phyloP scores from a whole-genome alignment of 345 rosid species.

The Eucalyptus fibrosa region DNA sequence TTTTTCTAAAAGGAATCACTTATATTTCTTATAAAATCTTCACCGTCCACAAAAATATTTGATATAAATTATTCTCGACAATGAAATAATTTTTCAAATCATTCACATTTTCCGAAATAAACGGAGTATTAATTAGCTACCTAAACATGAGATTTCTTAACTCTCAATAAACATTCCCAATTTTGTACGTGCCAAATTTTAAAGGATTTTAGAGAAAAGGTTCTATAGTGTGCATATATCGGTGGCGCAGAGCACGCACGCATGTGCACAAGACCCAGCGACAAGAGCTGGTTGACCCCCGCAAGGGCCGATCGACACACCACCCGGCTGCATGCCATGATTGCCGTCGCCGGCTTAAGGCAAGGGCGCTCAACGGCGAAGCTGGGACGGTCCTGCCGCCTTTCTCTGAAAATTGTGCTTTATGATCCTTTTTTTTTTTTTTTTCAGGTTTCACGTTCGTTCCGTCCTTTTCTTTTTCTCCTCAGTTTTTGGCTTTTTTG shows the following conservation, averaged over 20 bases:
- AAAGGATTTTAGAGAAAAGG: neutral
- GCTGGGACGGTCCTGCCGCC: neutral
- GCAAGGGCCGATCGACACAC: neutral
- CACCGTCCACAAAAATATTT: rapidly evolving
- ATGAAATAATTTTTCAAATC: no score
- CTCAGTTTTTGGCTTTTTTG: neutral
- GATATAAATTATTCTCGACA: no score
- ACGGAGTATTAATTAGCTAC: no score
- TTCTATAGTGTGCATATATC: no score
- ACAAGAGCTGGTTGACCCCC: neutral
- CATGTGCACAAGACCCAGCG: neutral
- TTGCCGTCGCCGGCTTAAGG: neutral
- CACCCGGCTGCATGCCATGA: neutral
- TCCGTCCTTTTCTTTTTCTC: neutral
- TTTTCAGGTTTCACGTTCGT: neutral
- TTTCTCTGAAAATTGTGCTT: neutral
- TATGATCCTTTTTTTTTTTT: neutral
- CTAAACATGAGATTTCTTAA: no score
- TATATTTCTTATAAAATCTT: no score
- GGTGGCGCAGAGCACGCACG: no score
- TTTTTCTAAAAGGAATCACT: no score
- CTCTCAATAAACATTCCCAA: no score
- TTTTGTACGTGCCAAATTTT: no score
- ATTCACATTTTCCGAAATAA: no score
- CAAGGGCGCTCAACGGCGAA: neutral